Evolutionary conservation across 2,329 filamentous ascomycete species (phyloP).

Genomic region (Monosporascus sp.): DNA sequence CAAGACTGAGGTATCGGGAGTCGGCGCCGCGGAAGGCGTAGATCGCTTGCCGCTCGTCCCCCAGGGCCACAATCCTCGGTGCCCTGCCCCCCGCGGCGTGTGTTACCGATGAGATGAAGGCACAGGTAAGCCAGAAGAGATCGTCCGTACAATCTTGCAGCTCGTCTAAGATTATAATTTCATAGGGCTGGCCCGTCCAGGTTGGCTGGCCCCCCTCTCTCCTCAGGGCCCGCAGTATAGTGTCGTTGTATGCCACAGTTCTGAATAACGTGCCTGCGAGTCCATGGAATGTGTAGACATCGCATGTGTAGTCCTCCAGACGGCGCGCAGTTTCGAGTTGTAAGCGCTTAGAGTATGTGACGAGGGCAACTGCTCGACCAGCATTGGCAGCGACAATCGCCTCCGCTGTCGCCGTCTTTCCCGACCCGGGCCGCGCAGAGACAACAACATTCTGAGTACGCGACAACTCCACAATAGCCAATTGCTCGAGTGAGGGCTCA

Average conservation of each 20-base stretch:
- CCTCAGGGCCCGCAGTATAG: constrained; percentile 7
- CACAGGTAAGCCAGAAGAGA: constrained; percentile 19
- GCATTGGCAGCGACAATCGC: constrained; percentile 20
- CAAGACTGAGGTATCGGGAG: constrained; percentile 19
- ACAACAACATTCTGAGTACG: constrained; percentile 23
- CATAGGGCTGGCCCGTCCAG: constrained; percentile 18
- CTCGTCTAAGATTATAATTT: constrained; percentile 27
- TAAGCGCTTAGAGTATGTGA: constrained; percentile 24
- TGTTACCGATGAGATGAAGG: constrained; percentile 20
- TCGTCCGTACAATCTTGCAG: constrained; percentile 25
- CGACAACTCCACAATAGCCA: constrained; percentile 16
- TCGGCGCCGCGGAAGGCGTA: constrained; percentile 24
- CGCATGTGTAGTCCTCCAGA: constrained; percentile 12
- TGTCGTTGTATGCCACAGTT: constrained; percentile 11
- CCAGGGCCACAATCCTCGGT: constrained; percentile 21
- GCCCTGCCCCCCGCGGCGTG: constrained; percentile 5
- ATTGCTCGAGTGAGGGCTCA: constrained; percentile 20
- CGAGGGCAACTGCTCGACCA: constrained; percentile 11
- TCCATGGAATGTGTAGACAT: constrained; percentile 22
- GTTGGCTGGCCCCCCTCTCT: constrained; percentile 8
- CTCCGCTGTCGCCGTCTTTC: constrained; percentile 27
- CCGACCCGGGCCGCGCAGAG: constrained; percentile 27
- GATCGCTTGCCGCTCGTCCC: constrained; percentile 26
- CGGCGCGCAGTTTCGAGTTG: constrained; percentile 18
- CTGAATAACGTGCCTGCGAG: constrained; percentile 17